Evolutionary conservation across 306 rosid genomes (phyloP).

Genomic region (Vigna radiata): DNA sequence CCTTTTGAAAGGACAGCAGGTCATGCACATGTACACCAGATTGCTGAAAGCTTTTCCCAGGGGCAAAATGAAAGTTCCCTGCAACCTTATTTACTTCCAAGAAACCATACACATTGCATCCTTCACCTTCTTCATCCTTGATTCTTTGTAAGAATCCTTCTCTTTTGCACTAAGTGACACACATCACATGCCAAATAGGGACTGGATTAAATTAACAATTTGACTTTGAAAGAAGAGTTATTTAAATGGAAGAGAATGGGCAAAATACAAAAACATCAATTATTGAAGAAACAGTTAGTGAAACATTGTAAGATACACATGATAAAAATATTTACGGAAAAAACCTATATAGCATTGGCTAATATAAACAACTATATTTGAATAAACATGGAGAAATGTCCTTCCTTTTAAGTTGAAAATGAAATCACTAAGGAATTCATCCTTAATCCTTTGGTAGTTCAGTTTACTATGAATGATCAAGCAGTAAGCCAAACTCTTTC

Average conservation of each 20-base stretch:
- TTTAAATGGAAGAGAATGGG: constrained; percentile 13
- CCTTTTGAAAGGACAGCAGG: constrained; percentile 91
- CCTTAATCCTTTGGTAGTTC: constrained; percentile 1
- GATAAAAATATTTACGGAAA: neutral
- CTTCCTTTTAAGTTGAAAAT: constrained; percentile 30
- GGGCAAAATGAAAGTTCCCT: constrained; percentile 97
- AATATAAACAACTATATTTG: constrained; percentile 18
- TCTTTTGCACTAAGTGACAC: constrained; percentile 82
- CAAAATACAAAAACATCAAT: neutral
- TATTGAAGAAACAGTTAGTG: constrained; percentile 26
- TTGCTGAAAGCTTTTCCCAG: constrained; percentile 99
- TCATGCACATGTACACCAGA: constrained; percentile 92
- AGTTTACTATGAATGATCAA: constrained; percentile 16
- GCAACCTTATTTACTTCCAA: constrained; percentile 98
- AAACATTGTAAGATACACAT: constrained; percentile 1
- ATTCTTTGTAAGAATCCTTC: constrained; percentile 95
- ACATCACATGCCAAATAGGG: constrained; percentile 33
- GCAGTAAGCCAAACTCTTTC: constrained; percentile 20
- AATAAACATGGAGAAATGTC: constrained; percentile 7
- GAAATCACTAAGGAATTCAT: constrained; percentile 25
- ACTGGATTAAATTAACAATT: constrained; percentile 25
- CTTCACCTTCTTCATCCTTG: constrained; percentile 98
- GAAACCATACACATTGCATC: constrained; percentile 93
- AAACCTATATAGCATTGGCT: constrained; percentile 12
- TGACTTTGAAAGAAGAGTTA: constrained; percentile 22